Base-by-base conservation (phyloP, 2,329 filamentous ascomycete species). In the Botryotinia convoluta region DNA sequence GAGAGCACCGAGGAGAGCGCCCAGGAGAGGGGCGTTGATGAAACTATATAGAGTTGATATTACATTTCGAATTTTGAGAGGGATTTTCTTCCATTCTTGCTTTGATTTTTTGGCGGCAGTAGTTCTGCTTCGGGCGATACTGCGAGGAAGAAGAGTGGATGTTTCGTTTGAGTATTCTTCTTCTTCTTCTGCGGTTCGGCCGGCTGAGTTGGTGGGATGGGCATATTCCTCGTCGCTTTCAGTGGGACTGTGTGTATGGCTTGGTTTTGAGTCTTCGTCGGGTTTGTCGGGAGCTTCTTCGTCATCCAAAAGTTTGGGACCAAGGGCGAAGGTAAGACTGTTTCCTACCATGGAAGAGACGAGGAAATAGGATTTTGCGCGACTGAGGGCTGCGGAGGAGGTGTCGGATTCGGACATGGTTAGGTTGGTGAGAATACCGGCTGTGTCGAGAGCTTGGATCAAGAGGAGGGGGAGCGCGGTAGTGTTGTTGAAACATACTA, bases 311-410 rank as follows among this genome's bases (percentile, higher is more conserved):
- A 92, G 82, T 26, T 85, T 83, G 0, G 90, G 89, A 0, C 89
- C 90, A 4, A 92, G 81, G 0, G 88, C 88, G 79, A 92, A 92
- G 0, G 89, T 91, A 74, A 92, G 81, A 70, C 86, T 88, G 77
- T 89, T 91, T 64, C 85, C 86, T 26, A 92, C 84, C 73, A 90
- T 91, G 45, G 64, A 67, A 9, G 64, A 91, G 74, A 92, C 86
- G 9, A 92, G 81, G 77, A 92, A 91, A 79, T 91, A 92, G 26
- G 87, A 88, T 78, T 91, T 88, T 14, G 89, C 89, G 14, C 90
- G 84, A 71, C 87, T 84, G 20, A 91, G 82, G 0, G 87, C 88
- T 3, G 83, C 82, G 3, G 81, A 76, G 3, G 82, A 83, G 79
- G 76, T 86, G 83, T 80, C 84, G 3, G 29, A n/a, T 77, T 76